These are phyloP conservation scores for Zanthoxylum bungeanum DNA, from an alignment of 345 rosid species.

Conservation along the genomic window DNA sequence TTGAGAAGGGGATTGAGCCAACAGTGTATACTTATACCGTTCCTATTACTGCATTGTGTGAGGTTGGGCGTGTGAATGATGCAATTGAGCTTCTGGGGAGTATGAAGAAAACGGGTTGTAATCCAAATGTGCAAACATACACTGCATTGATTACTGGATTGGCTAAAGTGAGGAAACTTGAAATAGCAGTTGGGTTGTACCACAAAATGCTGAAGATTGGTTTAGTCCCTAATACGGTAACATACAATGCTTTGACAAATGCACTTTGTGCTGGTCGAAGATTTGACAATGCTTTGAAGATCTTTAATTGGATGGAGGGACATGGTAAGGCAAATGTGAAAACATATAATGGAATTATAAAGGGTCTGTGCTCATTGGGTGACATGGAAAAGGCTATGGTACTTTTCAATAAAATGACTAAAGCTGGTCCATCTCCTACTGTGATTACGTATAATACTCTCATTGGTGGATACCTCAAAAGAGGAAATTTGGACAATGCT, in stretches of 20 bases:
- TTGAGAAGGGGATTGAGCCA: constrained; percentile 43
- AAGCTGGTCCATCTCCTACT: constrained; percentile 47
- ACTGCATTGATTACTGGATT: constrained; percentile 56
- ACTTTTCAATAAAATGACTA: constrained; percentile 42
- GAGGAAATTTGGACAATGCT: constrained; percentile 43
- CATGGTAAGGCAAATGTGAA: constrained; percentile 28
- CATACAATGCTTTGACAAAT: constrained; percentile 57
- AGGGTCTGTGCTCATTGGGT: constrained; percentile 38
- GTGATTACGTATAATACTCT: constrained; percentile 50
- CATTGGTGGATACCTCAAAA: constrained; percentile 38
- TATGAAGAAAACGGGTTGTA: constrained; percentile 46
- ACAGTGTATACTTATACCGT: constrained; percentile 54
- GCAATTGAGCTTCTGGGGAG: constrained; percentile 38
- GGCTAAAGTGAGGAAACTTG: constrained; percentile 35
- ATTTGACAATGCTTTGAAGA: constrained; percentile 33
- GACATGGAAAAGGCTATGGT: constrained; percentile 50
- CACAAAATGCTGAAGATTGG: constrained; percentile 55
- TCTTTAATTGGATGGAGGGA: constrained; percentile 50
- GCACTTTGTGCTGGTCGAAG: constrained; percentile 36
- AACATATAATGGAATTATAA: constrained; percentile 49
- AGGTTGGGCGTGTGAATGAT: constrained; percentile 47
- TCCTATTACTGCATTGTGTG: constrained; percentile 48
- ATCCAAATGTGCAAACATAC: constrained; percentile 54
- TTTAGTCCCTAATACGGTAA: constrained; percentile 43
- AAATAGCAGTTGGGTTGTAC: constrained; percentile 57